A percentile compares a stretch with the other conserved stretches of the same genome.
Conservation (phyloP, 345 rosid species). For the Lenwebbia sp. region DNA sequence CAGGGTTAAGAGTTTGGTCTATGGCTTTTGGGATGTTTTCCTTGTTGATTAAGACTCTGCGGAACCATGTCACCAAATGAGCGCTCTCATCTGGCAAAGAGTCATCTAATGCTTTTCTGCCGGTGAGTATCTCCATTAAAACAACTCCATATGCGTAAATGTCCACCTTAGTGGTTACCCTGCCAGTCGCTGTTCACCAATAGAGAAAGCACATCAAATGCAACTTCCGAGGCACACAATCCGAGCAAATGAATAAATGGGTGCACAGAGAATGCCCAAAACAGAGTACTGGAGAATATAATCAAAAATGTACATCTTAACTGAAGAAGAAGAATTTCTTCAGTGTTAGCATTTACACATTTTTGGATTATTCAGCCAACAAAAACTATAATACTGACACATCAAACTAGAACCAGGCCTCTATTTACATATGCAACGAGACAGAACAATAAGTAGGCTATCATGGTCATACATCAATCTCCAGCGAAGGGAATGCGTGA, state of each 20-base stretch:
- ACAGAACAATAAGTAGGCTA: background rate
- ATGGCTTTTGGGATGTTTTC: slow-evolving; percentile 49
- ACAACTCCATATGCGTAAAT: slow-evolving; percentile 81
- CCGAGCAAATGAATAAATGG: background rate
- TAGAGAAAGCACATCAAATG: background rate
- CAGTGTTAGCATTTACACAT: background rate
- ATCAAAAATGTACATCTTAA: background rate
- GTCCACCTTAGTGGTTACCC: slow-evolving; percentile 86
- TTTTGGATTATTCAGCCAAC: background rate
- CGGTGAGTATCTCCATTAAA: slow-evolving; percentile 78
- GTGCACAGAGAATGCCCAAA: background rate
- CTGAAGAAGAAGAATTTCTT: background rate
- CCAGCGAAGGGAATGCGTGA: background rate
- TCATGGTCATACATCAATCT: background rate
- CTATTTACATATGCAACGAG: background rate
- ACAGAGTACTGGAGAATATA: background rate
- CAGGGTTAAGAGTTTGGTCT: slow-evolving; percentile 40
- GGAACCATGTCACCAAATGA: slow-evolving; percentile 83
- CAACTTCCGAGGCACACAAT: background rate
- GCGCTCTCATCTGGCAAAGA: slow-evolving; percentile 49
- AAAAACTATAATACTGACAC: background rate
- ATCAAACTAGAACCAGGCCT: background rate
- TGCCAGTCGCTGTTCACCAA: slow-evolving; percentile 60
- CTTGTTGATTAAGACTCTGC: slow-evolving; percentile 45
- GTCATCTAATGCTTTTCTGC: slow-evolving; percentile 77